Base-by-base conservation (phyloP, 2,329 filamentous ascomycete genomes). In the Fusarium mangiferae region DNA sequence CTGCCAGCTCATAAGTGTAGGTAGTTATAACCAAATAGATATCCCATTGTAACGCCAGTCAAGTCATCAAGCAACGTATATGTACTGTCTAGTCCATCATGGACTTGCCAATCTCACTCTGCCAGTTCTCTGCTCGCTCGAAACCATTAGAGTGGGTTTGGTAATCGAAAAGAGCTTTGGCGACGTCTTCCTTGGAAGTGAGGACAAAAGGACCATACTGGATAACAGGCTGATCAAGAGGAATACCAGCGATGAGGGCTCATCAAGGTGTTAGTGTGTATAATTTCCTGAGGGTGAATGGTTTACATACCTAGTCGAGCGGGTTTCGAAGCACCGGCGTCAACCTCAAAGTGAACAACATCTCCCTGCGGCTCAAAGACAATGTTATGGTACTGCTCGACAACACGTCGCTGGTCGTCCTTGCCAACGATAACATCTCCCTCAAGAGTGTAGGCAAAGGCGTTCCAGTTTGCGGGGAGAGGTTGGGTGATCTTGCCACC, bases 151-250 rank as follows among this genome's bases (percentile, higher is more conserved):
- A 86, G 72, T 90, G 87, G 20, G 87, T 90, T 83, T 93, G 92
- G 78, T 90, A 96, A 81, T 96, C 93, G 77, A 90, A 84, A 82
- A 96, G 87, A 4, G 94, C 93, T 85, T 96, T 88, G 78, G 93
- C 91, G 8, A 96, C 92, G 74, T 93, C 90, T 60, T 93, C 90
- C 79, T 92, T 86, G 46, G 88, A 90, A 68, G 85, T 94, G 67
- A 95, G 83, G n/a, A 96, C 94, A 80, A 96, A 96, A 2, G 94
- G 94, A 0, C 94, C 94, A 77, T 96, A 95, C 84, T 96, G 94
- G 39, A 96, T 91, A 41, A 96, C 89, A 45, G 91, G 88, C 83
- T 96, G 94, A 77, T 96, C 92, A 3, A 96, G 86, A 5, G 95
- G 94, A 75, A 93, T 88, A 17, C 95, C 94, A 0, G 94, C 93